Evolutionary conservation across 345 rosid genomes (phyloP).

Genomic region (Gossypium arboreum): DNA sequence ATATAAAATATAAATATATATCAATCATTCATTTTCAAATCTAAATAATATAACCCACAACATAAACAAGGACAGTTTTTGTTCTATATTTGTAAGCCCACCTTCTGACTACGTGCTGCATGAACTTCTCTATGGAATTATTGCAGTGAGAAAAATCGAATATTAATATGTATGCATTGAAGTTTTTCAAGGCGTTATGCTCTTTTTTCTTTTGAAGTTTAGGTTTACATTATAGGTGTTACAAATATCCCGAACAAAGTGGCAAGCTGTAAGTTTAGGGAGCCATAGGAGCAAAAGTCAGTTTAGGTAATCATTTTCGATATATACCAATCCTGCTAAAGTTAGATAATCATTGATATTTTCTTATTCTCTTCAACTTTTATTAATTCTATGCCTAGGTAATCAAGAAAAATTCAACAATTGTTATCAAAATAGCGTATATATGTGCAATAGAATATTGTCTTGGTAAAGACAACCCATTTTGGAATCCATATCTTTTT

Average conservation of each 20-base stretch:
- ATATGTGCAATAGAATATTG: not conserved
- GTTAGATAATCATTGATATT: not conserved
- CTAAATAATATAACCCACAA: not conserved
- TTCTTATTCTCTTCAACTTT: not conserved
- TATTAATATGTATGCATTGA: not conserved
- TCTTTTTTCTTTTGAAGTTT: not conserved
- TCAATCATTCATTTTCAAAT: no score
- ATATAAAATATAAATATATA: no score
- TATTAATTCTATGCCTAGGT: not conserved
- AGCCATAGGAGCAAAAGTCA: not conserved
- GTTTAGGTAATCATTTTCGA: constrained; percentile 11
- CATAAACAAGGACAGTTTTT: not conserved
- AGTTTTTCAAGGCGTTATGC: not conserved
- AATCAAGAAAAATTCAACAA: not conserved
- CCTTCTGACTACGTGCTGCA: not conserved
- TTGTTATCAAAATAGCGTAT: not conserved
- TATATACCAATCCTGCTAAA: not conserved
- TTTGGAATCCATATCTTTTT: not conserved
- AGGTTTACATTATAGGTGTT: constrained; percentile 40
- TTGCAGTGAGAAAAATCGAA: no score
- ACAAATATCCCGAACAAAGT: constrained; percentile 21
- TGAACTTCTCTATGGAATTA: not conserved
- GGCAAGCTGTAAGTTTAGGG: constrained; percentile 1
- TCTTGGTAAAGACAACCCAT: constrained; percentile 5
- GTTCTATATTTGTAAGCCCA: not conserved